Conservation (phyloP, 2,329 filamentous ascomycete genomes). For the Hyphodiscus sp. region DNA sequence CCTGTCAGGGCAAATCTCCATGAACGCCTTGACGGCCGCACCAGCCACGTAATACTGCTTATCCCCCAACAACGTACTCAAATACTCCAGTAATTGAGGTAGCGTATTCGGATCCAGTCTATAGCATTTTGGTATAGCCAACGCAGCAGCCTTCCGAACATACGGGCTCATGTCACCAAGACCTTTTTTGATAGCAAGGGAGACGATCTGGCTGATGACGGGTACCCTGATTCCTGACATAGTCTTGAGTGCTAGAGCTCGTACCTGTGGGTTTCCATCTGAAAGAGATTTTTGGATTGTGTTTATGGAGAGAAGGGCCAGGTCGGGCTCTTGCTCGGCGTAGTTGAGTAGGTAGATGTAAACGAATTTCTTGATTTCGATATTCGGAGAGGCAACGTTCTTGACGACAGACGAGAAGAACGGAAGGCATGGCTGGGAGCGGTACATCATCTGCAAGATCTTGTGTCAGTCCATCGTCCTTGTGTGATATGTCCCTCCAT, state of each 20-base stretch:
- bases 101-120: conserved; percentile 78
- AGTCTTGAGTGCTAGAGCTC: conserved; percentile 85
- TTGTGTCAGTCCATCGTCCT: conserved; percentile 1
- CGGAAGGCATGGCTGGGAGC: conserved; percentile 75
- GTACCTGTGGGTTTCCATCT: conserved; percentile 82
- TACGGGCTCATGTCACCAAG: conserved; percentile 89
- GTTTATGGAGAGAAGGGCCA: conserved; percentile 93
- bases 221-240: conserved; percentile 98
- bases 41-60: conserved; percentile 96
- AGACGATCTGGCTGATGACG: conserved; percentile 96
- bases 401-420: conserved; percentile 99
- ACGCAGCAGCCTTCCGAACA: conserved; percentile 84
- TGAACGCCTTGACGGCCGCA: conserved; percentile 80
- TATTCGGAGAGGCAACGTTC: conserved; percentile 88
- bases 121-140: conserved; percentile 95
- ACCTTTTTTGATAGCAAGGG: conserved; percentile 90
- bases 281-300: conserved; percentile 97
- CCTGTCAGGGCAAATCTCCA: conserved; percentile 82
- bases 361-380: conserved; percentile 96
- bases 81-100: conserved; percentile 77
- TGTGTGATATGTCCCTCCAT: background rate
- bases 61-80: conserved; percentile 74
- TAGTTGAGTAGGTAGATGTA: conserved; percentile 98
- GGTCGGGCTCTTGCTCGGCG: conserved; percentile 92
- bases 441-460: conserved; percentile 81